These are phyloP conservation scores for Annona squamosa DNA, from an alignment of 164 flowering plant genomes.

Conservation along the genomic window DNA sequence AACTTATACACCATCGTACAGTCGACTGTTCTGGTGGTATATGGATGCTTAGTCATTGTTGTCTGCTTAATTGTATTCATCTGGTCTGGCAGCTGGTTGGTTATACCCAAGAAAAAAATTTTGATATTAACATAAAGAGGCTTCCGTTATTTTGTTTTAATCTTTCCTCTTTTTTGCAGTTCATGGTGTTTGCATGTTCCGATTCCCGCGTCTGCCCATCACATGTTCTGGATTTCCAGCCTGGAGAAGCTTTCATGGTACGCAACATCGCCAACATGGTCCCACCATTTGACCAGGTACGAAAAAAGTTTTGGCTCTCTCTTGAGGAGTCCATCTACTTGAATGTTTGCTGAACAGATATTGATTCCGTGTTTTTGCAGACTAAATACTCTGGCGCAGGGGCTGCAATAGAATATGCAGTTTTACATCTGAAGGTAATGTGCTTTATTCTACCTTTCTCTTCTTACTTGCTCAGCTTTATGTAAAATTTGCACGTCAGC, in stretches of 20 bases:
- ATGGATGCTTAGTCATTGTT: background rate
- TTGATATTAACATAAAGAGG: no score
- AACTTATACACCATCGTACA: background rate
- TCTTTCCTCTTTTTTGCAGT: conserved; percentile 34
- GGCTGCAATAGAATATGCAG: conserved; percentile 66
- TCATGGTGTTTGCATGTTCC: conserved; percentile 85
- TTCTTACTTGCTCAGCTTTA: background rate
- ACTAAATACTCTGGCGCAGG: conserved; percentile 49
- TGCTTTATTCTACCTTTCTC: background rate
- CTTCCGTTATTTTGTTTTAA: no score
- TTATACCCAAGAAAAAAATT: no score
- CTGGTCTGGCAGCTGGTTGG: no score
- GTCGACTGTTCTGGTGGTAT: background rate
- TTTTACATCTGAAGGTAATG: conserved; percentile 48
- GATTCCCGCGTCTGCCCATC: conserved; percentile 94
- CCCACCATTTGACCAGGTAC: conserved; percentile 66
- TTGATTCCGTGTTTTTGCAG: conserved; percentile 24
- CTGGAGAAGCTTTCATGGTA: conserved; percentile 85
- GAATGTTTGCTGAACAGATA: background rate
- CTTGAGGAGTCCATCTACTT: background rate
- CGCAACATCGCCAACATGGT: conserved; percentile 93
- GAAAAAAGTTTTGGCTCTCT: background rate
- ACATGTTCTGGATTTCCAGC: conserved; percentile 64
- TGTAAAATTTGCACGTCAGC: background rate
- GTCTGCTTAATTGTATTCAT: no score